Base-by-base conservation (phyloP, 306 rosid species). In the Echinosophora koreensis region DNA sequence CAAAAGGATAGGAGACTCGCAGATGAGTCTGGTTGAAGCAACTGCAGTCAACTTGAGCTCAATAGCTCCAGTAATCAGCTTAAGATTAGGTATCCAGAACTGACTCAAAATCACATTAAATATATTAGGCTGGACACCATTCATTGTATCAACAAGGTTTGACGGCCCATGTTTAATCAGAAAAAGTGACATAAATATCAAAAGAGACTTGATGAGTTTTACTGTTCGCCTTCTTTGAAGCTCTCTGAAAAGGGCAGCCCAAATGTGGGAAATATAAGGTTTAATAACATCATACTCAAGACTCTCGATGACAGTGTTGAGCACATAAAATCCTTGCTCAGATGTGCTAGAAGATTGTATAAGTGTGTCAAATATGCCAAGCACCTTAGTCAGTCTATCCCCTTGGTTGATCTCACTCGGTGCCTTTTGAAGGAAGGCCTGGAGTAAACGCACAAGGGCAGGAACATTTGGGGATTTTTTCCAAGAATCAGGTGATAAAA, bases 381-480 rank as follows among this genome's bases (percentile, higher is more conserved):
- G 97, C 60, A 95, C 92, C 79, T 88, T 96, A 73, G 57, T 83
- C 87, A 95, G 76, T 58, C 92, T 89, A 71, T 90, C 97, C 85
- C 85, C 97, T 87, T 87, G 95, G 73, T 74, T 86, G 76, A 95
- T 89, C 85, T 95, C 96, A 70, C 81, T 79, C 0, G 99, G 97
- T 76, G 92, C 97, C 89, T 90, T 95, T 78, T 95, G 97, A 85
- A 95, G 97, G 88, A 95, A 92, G 55, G 99, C 99, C 88, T 89
- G 99, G 77, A 95, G 97, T 59, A 95, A 83, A 64, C 97, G 97
- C 72, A 95, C 99, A 72, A 95, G 97, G 16, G 99, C 99, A 35
- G 99, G 99, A 57, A 95, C 97, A 81, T 86, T 95, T 51, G 99
- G 78, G 69, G 91, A 66, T 79, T 88, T 90, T 83, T 84, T 89